Conservation (phyloP, 352 stramenopile species). For the Phytophthora hibernalis region DNA sequence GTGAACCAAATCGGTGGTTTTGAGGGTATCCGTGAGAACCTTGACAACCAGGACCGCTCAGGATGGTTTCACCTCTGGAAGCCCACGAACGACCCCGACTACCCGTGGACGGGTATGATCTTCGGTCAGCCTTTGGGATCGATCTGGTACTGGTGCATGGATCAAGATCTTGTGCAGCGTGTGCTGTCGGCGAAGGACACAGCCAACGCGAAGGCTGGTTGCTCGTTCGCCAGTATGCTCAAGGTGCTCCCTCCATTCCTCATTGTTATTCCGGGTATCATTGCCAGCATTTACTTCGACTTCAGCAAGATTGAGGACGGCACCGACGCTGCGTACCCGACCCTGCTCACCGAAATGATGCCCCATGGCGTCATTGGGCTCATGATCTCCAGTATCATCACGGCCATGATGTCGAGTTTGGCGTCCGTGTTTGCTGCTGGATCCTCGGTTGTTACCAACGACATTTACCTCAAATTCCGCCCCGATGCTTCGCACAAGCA, state of each 20-base stretch:
- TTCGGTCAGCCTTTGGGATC: conserved; percentile 67
- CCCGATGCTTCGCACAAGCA: conserved; percentile 63
- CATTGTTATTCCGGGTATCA: conserved; percentile 73
- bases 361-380: conserved; percentile 66
- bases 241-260: conserved; percentile 75
- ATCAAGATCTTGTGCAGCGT: conserved; percentile 74
- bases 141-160: conserved; percentile 82
- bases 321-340: conserved; percentile 70
- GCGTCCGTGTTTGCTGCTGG: conserved; percentile 69
- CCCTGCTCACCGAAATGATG: conserved; percentile 73
- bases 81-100: conserved; percentile 55
- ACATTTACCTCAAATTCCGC: conserved; percentile 64
- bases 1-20: conserved; percentile 67
- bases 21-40: conserved; percentile 53
- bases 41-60: conserved; percentile 48
- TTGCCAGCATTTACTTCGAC: conserved; percentile 68
- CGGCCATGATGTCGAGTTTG: conserved; percentile 75
- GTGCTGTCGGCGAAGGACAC: conserved; percentile 76
- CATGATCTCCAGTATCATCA: conserved; percentile 78
- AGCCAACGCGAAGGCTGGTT: conserved; percentile 62
- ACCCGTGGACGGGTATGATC: conserved; percentile 78
- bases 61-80: conserved; percentile 69
- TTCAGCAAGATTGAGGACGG: conserved; percentile 57
- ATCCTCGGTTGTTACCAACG: conserved; percentile 71
- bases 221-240: conserved; percentile 61